A percentile compares a stretch with the other conserved stretches of the same genome.
phyloP scores from a whole-genome alignment of 2,329 filamentous ascomycete species.

The Talaromyces sp. region DNA sequence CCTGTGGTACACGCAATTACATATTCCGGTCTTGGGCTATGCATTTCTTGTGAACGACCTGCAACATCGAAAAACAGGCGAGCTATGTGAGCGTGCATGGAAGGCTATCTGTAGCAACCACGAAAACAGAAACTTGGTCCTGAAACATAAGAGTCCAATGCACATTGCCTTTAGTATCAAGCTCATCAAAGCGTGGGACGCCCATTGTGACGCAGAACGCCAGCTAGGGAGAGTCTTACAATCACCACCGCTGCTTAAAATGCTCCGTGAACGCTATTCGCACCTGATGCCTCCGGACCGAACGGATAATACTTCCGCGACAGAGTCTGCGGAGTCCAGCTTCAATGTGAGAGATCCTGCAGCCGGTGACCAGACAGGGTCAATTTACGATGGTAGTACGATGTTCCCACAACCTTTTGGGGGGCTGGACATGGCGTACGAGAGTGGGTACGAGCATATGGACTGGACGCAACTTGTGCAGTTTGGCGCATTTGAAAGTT shows the following conservation, averaged over 20 bases:
- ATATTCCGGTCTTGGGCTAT: conserved; percentile 58
- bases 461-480: conserved; percentile 12
- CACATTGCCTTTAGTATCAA: conserved; percentile 53
- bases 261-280: not conserved
- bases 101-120: conserved; percentile 51
- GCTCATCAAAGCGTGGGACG: conserved; percentile 60
- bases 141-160: conserved; percentile 50
- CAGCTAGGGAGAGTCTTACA: conserved; percentile 35
- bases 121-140: conserved; percentile 45
- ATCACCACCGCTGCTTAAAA: not conserved
- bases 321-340: not conserved
- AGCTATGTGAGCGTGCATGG: conserved; percentile 55
- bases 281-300: not conserved
- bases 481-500: conserved; percentile 7
- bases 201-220: conserved; percentile 45
- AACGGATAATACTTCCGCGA: not conserved
- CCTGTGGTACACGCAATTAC: conserved; percentile 54
- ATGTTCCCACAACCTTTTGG: not conserved
- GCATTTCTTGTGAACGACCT: conserved; percentile 56
- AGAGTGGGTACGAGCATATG: conserved; percentile 5
- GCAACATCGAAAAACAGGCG: conserved; percentile 47
- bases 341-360: not conserved
- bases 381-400: not conserved
- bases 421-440: not conserved
- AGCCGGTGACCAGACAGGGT: not conserved